Evolutionary conservation across 495 filamentous ascomycete species (phyloP), one percentile per base, ranked within the genome.

Genomic region (Penicillium fimorum): DNA sequence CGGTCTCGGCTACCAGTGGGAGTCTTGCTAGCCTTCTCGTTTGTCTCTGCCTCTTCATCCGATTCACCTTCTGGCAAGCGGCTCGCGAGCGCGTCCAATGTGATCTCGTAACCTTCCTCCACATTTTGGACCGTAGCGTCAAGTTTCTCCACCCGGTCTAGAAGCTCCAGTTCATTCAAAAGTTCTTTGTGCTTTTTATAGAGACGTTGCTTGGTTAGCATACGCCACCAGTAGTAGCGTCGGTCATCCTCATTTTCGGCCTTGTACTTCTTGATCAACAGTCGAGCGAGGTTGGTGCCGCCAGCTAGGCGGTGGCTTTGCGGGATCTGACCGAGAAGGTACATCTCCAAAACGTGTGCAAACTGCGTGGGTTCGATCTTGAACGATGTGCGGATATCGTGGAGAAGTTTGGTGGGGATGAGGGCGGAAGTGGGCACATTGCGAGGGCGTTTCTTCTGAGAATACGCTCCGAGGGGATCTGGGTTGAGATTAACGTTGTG

Each of bases 301-400:
- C 79, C 79, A 4, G 72, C 69, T 29, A 81, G 78, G 25, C 88
- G 82, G 53, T 90, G 79, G 12, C 77, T 71, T 9, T 75, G 63
- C 1, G 90, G 84, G 24, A 97, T 87, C 48, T 74, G 78, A 7
- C 86, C 86, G 60, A 97, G 86, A 7, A 96, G 87, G 53, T 89
- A 85, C 85, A 97, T 91, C 71, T 98, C 94, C 15, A 93, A 73
- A 10, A 96, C 78, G 30, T 93, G 84, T 29, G 79, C 79, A 70
- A 97, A 96, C 72, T 97, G 94, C n/a, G 93, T 85, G 0, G 85
- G 79, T 6, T 86, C 85, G 56, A 97, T 91, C 68, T 96, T 96
- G 50, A 81, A 78, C 38, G 82, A 73, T 7, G 70, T 70, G 20
- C 89, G 87, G 11, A 95, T 77, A 0, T 77, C 69, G 17, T 86